Base-by-base conservation (phyloP, 108 stramenopile genomes). In the Discostella pseudostelligera region DNA sequence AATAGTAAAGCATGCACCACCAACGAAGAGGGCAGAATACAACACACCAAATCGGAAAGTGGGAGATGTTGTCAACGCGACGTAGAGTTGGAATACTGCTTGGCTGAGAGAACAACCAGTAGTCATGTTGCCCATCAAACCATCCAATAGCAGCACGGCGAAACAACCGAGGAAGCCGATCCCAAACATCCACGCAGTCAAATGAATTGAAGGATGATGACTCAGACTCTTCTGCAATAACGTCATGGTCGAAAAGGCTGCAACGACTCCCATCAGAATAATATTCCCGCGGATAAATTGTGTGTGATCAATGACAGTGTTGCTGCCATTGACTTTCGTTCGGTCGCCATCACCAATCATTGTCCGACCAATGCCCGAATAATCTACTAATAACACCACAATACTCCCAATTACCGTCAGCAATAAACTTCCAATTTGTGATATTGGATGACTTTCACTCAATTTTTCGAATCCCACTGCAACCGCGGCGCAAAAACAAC, bases 161-260 rank as follows among this genome's bases (percentile, higher is more conserved):
- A 62, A 50, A 49, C 68, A 69, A 12, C 44, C 60, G 0, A 56
- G 5, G 45, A 55, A 62, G 2, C 74, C 74, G 36, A 47, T 53
- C 11, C 28, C 58, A 43, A 69, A 69, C 74, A 75, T 69, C 67
- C 68, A 75, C 4, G 50, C 61, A 13, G 74, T 75, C 22, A 75
- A 46, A n/a, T 59, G 61, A 25, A 75, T 62, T 3, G 74, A 60
- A 25, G 74, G 74, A 56, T 63, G 62, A 57, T 75, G 67, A 20
- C 19, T 69, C 4, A 75, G 43, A 46, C 54, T 60, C 35, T 69
- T 75, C 42, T 75, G 74, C 3, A 73, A 50, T 39, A 73, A 20
- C 12, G 72, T 42, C 32, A 45, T 73, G 37, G 72, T 56, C 12
- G 63, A 59, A 59, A 65, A 73, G n/a, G 64, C 39, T 6, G 36